Conservation (phyloP, 257 asterid genomes). For the Knoxia roxburghii region DNA sequence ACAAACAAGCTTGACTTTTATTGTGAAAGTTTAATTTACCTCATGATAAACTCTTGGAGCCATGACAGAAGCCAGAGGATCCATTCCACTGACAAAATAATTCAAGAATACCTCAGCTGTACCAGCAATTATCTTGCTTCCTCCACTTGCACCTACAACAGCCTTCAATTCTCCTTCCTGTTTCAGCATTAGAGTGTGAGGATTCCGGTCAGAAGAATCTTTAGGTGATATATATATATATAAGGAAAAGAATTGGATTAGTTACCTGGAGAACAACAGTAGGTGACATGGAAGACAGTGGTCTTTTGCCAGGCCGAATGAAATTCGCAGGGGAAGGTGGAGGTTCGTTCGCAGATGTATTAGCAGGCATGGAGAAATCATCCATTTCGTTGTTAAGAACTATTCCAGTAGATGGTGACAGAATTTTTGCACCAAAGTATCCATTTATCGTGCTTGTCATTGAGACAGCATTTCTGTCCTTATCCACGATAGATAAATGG, state of each 20-base stretch:
- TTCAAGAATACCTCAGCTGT: conserved; percentile 53
- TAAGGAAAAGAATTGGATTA: background rate
- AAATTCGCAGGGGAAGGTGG: conserved; percentile 65
- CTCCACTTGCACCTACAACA: conserved; percentile 72
- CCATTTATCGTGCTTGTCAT: conserved; percentile 53
- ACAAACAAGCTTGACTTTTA: no score
- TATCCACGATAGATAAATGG: conserved; percentile 63
- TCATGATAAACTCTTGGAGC: conserved; percentile 63
- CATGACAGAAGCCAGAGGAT: conserved; percentile 54
- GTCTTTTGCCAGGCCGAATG: conserved; percentile 57
- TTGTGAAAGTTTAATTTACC: no score
- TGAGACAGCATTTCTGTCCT: conserved; percentile 58
- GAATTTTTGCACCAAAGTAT: conserved; percentile 48
- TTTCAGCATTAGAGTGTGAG: background rate
- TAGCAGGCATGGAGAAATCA: conserved; percentile 57
- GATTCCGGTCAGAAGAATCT: no score
- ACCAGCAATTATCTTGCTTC: conserved; percentile 42
- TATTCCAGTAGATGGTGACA: conserved; percentile 59
- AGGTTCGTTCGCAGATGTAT: conserved; percentile 16
- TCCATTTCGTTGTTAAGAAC: conserved; percentile 79
- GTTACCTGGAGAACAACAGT: conserved; percentile 52
- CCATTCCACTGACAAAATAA: conserved; percentile 44
- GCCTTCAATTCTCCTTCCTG: conserved; percentile 45
- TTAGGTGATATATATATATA: no score
- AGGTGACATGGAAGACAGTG: conserved; percentile 75